Evolutionary conservation across 2,329 filamentous ascomycete genomes (phyloP).

Genomic region (Monilinia vaccinii-corymbosi): DNA sequence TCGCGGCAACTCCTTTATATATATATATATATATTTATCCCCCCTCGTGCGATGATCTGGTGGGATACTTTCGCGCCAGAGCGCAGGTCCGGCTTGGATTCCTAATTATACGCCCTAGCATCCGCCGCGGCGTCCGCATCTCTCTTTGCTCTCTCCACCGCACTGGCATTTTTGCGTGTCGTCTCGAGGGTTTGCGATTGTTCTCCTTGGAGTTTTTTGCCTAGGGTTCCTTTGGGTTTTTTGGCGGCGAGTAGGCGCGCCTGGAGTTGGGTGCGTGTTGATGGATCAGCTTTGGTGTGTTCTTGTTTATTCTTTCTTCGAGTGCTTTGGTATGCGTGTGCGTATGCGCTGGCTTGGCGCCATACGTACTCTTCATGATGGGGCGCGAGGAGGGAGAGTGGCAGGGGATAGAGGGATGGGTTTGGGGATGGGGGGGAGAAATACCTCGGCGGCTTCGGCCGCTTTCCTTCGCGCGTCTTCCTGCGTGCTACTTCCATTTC

Average conservation of each 20-base stretch:
- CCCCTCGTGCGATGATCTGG: too few relatives aligned
- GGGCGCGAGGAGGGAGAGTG: too few relatives aligned
- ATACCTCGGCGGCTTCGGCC: constrained; percentile 63
- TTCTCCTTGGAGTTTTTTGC: constrained; percentile 62
- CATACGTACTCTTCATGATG: too few relatives aligned
- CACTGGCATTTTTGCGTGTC: constrained; percentile 58
- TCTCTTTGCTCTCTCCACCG: constrained; percentile 48
- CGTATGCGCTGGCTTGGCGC: too few relatives aligned
- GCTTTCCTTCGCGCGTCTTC: constrained; percentile 55
- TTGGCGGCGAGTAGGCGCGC: neutral
- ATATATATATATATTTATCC: too few relatives aligned
- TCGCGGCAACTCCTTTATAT: too few relatives aligned
- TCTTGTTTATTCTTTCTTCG: neutral
- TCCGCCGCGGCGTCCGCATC: constrained; percentile 57
- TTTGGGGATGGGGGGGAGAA: too few relatives aligned
- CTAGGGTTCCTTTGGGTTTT: constrained; percentile 38
- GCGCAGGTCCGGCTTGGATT: too few relatives aligned
- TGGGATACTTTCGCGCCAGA: too few relatives aligned
- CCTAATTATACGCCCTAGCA: constrained; percentile 48
- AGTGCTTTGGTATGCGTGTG: neutral
- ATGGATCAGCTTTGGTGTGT: too few relatives aligned
- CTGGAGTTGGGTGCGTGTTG: neutral
- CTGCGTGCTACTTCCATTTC: constrained; percentile 33
- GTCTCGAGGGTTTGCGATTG: constrained; percentile 63
- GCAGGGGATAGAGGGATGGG: too few relatives aligned